Evolutionary conservation across 306 rosid species (phyloP).

Genomic region (Vigna trinervia): DNA sequence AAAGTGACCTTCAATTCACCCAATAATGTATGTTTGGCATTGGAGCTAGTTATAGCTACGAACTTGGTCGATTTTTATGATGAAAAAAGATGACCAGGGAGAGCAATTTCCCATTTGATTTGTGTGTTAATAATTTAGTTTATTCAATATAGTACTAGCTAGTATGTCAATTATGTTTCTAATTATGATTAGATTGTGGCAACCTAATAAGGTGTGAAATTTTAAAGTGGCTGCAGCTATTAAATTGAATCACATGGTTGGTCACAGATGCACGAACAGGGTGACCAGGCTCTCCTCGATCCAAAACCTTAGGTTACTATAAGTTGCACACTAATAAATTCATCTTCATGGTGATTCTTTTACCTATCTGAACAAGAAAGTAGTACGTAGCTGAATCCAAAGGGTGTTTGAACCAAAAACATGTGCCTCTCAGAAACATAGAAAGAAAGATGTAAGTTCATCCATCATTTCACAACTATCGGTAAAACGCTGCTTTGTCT

Average conservation of each 20-base stretch:
- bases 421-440: slow-evolving; percentile 18
- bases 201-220: slow-evolving; percentile 30
- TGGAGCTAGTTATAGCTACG: neutral
- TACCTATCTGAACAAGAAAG: slow-evolving; percentile 36
- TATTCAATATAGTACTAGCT: neutral
- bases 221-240: slow-evolving; percentile 15
- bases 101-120: neutral
- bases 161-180: neutral
- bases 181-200: slow-evolving; percentile 1
- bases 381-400: slow-evolving; percentile 36
- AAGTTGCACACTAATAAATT: slow-evolving; percentile 47
- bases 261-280: slow-evolving; percentile 39
- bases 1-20: neutral
- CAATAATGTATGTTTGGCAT: neutral
- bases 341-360: slow-evolving; percentile 42
- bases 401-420: slow-evolving; percentile 38
- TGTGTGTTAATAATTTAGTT: slow-evolving; percentile 3
- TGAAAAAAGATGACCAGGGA: neutral
- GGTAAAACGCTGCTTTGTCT: slow-evolving; percentile 40
- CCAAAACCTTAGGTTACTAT: slow-evolving; percentile 52
- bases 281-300: slow-evolving; percentile 27
- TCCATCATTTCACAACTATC: slow-evolving; percentile 13
- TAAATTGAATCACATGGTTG: slow-evolving; percentile 44
- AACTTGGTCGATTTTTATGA: neutral
- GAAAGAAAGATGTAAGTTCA: slow-evolving; percentile 34